Evolutionary conservation across 192 early-diverging fungal species (phyloP).

Genomic region (Geosiphon pyriformis): DNA sequence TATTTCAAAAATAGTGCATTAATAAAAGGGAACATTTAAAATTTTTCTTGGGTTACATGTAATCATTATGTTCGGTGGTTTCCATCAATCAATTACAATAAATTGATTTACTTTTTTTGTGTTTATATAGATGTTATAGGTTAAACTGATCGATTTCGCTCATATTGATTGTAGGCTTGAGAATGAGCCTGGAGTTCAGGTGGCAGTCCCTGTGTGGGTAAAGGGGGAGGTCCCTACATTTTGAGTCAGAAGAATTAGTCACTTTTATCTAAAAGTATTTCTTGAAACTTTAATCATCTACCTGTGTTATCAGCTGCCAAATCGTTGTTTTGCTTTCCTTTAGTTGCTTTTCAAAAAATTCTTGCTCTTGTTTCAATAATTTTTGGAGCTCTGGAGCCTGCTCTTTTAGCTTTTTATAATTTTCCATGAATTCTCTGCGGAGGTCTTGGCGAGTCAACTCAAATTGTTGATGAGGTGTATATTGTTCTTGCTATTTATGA

Average conservation of each 20-base stretch:
- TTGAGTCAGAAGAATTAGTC: not conserved
- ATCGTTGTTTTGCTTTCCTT: slow-evolving; percentile 75
- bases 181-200: not conserved
- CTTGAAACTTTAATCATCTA: slow-evolving; percentile 4
- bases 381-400: slow-evolving; percentile 65
- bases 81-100: too few relatives aligned
- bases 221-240: not conserved
- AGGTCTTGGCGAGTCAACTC: slow-evolving; percentile 57
- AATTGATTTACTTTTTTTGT: too few relatives aligned
- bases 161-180: not conserved
- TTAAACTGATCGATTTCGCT: too few relatives aligned
- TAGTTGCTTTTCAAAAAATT: slow-evolving; percentile 52
- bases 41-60: too few relatives aligned
- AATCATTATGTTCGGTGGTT: too few relatives aligned
- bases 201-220: not conserved
- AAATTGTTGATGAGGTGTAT: slow-evolving; percentile 59
- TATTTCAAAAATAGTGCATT: too few relatives aligned
- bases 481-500: slow-evolving; percentile 38
- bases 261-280: not conserved
- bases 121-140: too few relatives aligned
- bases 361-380: slow-evolving; percentile 61
- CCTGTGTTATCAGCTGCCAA: slow-evolving; percentile 72
- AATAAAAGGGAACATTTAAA: too few relatives aligned
- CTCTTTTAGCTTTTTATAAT: slow-evolving; percentile 64
- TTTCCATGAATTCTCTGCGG: slow-evolving; percentile 46